Evolutionary conservation across 208 protist species (phyloP).

Genomic region (Giardia duodenalis): DNA sequence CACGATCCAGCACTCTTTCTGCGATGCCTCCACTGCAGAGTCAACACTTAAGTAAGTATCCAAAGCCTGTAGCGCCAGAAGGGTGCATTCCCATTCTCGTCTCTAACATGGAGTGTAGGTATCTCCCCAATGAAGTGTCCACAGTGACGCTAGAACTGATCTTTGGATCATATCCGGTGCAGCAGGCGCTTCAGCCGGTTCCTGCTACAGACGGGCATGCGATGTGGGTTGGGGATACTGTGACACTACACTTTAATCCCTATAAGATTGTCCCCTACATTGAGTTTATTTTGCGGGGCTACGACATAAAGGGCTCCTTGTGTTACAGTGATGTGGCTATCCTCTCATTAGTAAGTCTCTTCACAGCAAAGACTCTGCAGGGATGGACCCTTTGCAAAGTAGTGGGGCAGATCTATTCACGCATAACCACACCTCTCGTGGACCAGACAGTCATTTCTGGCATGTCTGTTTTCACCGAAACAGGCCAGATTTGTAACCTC

Average conservation of each 20-base stretch:
- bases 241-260: neutral
- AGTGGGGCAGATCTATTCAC: neutral
- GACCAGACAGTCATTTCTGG: neutral
- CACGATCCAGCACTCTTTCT: too few species aligned
- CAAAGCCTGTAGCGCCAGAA: too few species aligned
- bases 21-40: too few species aligned
- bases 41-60: too few species aligned
- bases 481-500: neutral
- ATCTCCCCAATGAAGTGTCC: neutral
- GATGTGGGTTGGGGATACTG: neutral
- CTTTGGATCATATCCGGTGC: neutral
- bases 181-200: neutral
- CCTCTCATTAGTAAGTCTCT: neutral
- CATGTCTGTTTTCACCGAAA: neutral
- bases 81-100: neutral
- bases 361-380: neutral
- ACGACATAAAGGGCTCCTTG: neutral
- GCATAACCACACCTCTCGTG: neutral
- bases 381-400: neutral
- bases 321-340: neutral
- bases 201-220: neutral
- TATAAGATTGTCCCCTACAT: neutral
- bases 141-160: neutral
- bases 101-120: neutral
- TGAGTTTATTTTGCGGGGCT: neutral